Evolutionary conservation across 208 protist genomes (phyloP).

Genomic region (Wallacemonas rigidus): DNA sequence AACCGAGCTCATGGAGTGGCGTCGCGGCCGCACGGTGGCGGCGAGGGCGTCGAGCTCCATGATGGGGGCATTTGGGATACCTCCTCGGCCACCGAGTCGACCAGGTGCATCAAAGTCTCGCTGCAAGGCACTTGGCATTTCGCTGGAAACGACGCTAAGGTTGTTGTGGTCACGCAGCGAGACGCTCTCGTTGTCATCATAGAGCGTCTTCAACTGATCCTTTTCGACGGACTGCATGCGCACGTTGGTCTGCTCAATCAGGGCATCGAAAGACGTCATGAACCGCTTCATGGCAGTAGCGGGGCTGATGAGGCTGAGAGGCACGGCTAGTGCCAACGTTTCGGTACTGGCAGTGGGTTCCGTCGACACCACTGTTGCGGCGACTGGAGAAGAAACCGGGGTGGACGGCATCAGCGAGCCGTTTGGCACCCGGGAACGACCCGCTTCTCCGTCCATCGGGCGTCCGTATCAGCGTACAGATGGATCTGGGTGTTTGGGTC

Average conservation of each 20-base stretch:
- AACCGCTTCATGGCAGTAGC: neutral
- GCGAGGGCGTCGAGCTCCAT: neutral
- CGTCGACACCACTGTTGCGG: too few relatives aligned
- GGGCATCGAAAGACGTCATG: neutral
- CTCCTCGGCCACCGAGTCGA: neutral
- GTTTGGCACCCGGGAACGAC: too few relatives aligned
- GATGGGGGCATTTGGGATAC: neutral
- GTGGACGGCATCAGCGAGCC: too few relatives aligned
- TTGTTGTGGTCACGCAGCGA: neutral
- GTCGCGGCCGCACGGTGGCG: neutral
- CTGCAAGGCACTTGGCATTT: neutral
- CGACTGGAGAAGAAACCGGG: too few relatives aligned
- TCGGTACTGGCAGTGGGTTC: neutral
- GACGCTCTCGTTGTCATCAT: neutral
- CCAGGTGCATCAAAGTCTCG: slow-evolving; percentile 1
- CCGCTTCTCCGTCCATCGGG: too few relatives aligned
- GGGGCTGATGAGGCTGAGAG: neutral
- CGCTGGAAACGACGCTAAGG: neutral
- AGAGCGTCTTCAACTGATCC: neutral
- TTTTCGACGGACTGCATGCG: neutral
- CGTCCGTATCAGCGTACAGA: too few relatives aligned
- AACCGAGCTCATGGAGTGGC: too few relatives aligned
- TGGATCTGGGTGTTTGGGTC: too few relatives aligned
- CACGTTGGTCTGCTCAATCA: neutral
- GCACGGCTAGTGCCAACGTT: neutral